A percentile compares a stretch with the other conserved stretches of the same genome.
Conservation (phyloP, 208 protist species). For the Blechomonas ayalai region DNA sequence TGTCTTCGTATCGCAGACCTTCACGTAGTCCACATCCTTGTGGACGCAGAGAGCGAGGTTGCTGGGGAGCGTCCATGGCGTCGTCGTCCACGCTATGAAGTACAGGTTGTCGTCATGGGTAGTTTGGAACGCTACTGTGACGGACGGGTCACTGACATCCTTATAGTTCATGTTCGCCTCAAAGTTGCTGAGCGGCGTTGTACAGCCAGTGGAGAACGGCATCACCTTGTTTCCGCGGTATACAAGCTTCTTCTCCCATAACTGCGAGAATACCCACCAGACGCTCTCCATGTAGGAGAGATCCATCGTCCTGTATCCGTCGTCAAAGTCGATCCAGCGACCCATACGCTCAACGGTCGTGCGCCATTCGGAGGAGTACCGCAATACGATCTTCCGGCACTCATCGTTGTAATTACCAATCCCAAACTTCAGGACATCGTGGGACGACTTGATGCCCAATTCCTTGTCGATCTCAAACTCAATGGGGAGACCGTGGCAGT, state of each 20-base stretch:
- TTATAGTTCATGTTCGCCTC: conserved; percentile 99
- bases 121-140: conserved; percentile 89
- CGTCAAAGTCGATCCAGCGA: conserved; percentile 99
- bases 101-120: conserved; percentile 71
- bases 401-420: conserved; percentile 98
- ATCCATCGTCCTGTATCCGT: conserved; percentile 99
- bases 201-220: conserved; percentile 98
- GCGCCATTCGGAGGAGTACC: conserved; percentile 98
- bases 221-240: conserved; percentile 99
- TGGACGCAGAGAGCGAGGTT: conserved; percentile 99
- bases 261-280: conserved; percentile 99
- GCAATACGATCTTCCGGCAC: conserved; percentile 98
- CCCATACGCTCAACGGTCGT: conserved; percentile 93
- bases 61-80: conserved; percentile 99
- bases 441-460: conserved; percentile 85
- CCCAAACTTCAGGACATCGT: conserved; percentile 96
- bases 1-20: conserved; percentile 87
- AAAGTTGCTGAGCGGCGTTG: conserved; percentile 99
- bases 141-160: conserved; percentile 94
- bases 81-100: conserved; percentile 99
- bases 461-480: conserved; percentile 99
- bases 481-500: conserved; percentile 98
- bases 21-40: conserved; percentile 97
- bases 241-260: conserved; percentile 97
- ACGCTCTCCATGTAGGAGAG: conserved; percentile 99